These are phyloP conservation scores for Cylindrotheca closterium DNA, from an alignment of 108 stramenopile species.

Conservation along the genomic window DNA sequence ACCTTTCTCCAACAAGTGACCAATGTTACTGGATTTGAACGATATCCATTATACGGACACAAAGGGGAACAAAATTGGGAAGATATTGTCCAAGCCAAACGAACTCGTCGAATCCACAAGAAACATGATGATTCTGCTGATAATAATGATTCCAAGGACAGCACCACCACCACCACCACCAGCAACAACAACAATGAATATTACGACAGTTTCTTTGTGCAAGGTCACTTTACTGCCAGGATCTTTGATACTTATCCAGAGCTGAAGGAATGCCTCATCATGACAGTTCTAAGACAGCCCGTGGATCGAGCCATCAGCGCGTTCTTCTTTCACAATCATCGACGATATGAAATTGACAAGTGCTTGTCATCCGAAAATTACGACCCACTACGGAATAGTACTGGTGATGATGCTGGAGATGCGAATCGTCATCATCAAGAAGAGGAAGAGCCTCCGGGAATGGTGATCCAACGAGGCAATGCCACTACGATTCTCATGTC, in stretches of 20 bases:
- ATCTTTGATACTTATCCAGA: background rate
- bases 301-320: conserved; percentile 25
- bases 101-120: background rate
- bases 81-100: no score
- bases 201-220: background rate
- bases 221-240: background rate
- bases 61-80: no score
- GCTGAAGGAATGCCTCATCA: conserved; percentile 3
- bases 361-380: no score
- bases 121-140: no score
- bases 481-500: no score
- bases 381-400: no score
- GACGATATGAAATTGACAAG: background rate
- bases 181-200: no score
- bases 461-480: background rate
- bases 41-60: background rate
- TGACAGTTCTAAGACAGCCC: conserved; percentile 20
- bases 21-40: background rate
- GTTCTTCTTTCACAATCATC: conserved; percentile 20
- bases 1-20: background rate
- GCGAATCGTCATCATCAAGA: no score
- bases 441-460: no score
- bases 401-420: no score
- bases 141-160: no score
- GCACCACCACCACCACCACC: no score